Evolutionary conservation across 2,329 filamentous ascomycete species (phyloP), one percentile per base, ranked within the genome.

Genomic region (Nothophaeocryptopus gaeumannii): DNA sequence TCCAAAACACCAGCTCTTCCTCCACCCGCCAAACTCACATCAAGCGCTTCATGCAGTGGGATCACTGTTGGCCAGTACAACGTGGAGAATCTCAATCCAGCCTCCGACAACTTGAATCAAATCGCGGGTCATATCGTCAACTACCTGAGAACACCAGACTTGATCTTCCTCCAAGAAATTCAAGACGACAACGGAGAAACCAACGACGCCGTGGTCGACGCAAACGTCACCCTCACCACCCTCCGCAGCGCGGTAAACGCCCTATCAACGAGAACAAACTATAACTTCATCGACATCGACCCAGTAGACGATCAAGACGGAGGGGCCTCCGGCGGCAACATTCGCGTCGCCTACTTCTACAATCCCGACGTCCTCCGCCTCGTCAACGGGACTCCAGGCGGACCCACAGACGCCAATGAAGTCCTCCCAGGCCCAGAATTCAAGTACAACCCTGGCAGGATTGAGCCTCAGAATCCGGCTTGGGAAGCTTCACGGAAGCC

Each of bases 321-420:
- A 50, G 85, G 85, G 31, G 70, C 80, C 53, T 81, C 83, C 1
- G 85, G 85, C 11, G 84, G 84, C 33, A 88, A 89, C 71, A 88
- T 89, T 67, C 84, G 85, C 38, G 73, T 75, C 39, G 84, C 83
- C 0, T 89, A 86, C 69, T 74, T 89, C 9, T 89, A 86, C 76
- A 80, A 83, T 34, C 74, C 83, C 0, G 72, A 76, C 13, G 66
- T 80, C 3, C 63, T 89, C 38, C 73, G 75, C 40, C 78, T 88
- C n/a, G 76, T 76, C 61, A 77, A 82, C 52, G 74, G 77, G 43
- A 82, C 79, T 63, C 76, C 75, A 0, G 84, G 84, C 39, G 71
- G 71, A 35, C 68, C 75, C 36, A 73, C 72, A 1, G 75, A 82
- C 30, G 78, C 75, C 11, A 84, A 80, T 52, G 73, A 77, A 52